Evolutionary conservation across 1,139 yeast species (phyloP), one percentile per base, ranked within the genome.

Genomic region (Blastobotrys raffinosifermentans): DNA sequence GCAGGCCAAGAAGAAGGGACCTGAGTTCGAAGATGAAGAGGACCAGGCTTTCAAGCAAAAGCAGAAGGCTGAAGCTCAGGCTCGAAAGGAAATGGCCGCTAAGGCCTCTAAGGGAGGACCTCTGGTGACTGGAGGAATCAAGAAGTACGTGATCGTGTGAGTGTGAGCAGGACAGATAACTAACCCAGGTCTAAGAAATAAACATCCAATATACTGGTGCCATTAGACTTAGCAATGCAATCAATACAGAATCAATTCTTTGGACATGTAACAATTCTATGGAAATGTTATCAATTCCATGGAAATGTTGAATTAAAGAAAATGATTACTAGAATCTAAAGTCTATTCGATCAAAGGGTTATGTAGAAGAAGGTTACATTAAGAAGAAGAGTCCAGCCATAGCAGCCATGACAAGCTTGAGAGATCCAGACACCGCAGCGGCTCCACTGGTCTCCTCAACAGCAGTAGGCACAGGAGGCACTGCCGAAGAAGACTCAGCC

Each of bases 51-150:
- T 79, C 75, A 85, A 86, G 70, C 91, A 83, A 57, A 89, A 86
- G 72, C 94, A 85, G 68, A 85, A 80, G 66, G 96, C 94, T 40
- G 96, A 85, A 49, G 95, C 91, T 51, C 85, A 82, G 58, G 95
- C 96, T 29, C 80, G 79, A 65, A 87, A 89, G 67, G 94, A 82
- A 40, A 74, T 89, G 81, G 89, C 93, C 47, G 77, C 80, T 40
- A 80, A 83, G 65, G 93, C 95, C 44, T 70, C 83, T 55, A 77
- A 82, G 57, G 95, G 95, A 48, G 95, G 95, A 37, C 96, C 96
- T 33, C 67, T 89, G 53, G 78, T 79, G 39, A 89, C 94, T 44
- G 96, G 96, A 40, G 97, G 97, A 46, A 87, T 89, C 69, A 89
- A 89, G 75, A 89, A 89, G 77, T 81, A 41, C 38, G 57, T 47